Conservation (phyloP, 108 stramenopile genomes). For the Schizochytrium sp. region DNA sequence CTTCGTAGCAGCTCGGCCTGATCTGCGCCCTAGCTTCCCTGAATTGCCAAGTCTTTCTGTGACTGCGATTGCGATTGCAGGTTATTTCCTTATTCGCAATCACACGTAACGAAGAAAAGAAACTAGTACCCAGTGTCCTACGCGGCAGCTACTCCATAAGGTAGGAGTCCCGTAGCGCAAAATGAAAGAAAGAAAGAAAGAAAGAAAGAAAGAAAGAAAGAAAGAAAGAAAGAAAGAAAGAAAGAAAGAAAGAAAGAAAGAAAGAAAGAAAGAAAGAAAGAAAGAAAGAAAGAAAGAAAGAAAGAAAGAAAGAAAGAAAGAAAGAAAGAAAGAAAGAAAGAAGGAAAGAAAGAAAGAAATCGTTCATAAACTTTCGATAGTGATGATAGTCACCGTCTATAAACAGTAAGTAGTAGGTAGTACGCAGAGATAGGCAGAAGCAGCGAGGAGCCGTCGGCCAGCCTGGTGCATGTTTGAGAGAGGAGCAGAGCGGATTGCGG, state of each 20-base stretch:
- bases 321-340: not conserved
- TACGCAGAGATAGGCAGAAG: too few species aligned
- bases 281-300: not conserved
- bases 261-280: not conserved
- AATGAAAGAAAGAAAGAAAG: not conserved
- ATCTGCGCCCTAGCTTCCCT: not conserved
- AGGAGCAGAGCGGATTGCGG: not conserved
- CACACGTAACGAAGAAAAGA: too few species aligned
- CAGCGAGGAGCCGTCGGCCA: too few species aligned
- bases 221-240: slow-evolving; percentile 23
- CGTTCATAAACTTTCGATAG: not conserved
- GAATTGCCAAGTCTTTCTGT: not conserved
- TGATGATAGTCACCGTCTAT: too few species aligned
- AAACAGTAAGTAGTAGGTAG: too few species aligned
- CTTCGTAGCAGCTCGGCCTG: not conserved
- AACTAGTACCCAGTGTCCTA: too few species aligned
- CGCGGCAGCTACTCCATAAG: not conserved
- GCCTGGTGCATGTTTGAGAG: too few species aligned
- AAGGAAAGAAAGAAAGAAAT: not conserved
- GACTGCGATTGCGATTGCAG: not conserved
- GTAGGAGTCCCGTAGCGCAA: not conserved
- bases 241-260: not conserved
- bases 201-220: not conserved
- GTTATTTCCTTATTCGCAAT: too few species aligned
- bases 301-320: not conserved